phyloP scores from a whole-genome alignment of 768 basidiomycete genomes.

The Trametes elegans region DNA sequence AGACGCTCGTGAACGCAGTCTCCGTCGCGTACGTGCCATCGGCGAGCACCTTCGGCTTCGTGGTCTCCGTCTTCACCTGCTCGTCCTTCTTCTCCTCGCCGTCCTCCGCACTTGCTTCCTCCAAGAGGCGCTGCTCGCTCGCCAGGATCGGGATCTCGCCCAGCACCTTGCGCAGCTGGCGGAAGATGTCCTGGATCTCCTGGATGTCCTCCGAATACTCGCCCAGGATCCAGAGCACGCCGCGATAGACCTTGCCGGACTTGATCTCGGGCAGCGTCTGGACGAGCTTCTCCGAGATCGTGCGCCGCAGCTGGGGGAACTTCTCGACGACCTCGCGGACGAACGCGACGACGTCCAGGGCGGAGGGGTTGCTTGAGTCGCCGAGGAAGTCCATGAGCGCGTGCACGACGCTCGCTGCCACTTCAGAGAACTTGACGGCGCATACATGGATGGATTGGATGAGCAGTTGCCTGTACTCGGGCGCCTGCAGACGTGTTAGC shows the following conservation, averaged over 20 bases:
- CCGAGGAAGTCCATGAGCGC: constrained; percentile 93
- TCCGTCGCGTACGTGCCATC: constrained; percentile 99
- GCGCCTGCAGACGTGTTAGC: constrained; percentile 49
- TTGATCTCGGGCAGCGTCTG: constrained; percentile 83
- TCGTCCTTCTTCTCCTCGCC: constrained; percentile 47
- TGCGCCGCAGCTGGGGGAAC: constrained; percentile 81
- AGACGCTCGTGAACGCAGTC: constrained; percentile 75
- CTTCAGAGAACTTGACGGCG: constrained; percentile 95
- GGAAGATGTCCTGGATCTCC: constrained; percentile 73
- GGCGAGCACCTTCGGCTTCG: constrained; percentile 78
- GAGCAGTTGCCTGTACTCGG: constrained; percentile 93
- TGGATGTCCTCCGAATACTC: constrained; percentile 75
- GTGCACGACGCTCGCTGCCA: constrained; percentile 93
- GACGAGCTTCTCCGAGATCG: constrained; percentile 85
- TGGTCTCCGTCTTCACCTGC: constrained; percentile 46
- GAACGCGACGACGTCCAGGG: constrained; percentile 91
- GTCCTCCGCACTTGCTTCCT: constrained; percentile 66
- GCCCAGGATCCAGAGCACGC: constrained; percentile 97
- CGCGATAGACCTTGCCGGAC: constrained; percentile 95
- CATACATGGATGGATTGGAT: constrained; percentile 97
- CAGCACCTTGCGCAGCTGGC: constrained; percentile 77
- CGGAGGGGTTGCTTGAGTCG: constrained; percentile 92
- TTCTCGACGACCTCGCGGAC: constrained; percentile 96
- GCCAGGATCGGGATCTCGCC: constrained; percentile 98
- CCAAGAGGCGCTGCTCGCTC: constrained; percentile 78